Percentiles rank a stretch among this genome's conserved stretches.
These are phyloP conservation scores for Podospora tetraspora DNA, from an alignment of 495 filamentous ascomycete species.

Conservation along the genomic window DNA sequence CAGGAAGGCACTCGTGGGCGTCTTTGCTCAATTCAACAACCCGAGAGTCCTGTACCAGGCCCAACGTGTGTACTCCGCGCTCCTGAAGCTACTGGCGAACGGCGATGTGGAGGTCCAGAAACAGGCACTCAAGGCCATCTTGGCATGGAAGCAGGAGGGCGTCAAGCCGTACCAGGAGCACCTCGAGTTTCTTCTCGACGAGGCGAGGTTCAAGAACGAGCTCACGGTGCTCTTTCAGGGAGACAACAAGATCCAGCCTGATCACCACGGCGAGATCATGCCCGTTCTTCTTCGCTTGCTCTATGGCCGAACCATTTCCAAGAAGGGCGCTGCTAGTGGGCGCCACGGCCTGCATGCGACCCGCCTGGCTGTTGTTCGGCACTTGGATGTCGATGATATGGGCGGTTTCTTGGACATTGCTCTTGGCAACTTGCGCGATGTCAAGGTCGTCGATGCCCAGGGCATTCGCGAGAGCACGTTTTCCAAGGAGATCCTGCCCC, in stretches of 20 bases:
- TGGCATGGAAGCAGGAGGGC: constrained; percentile 77
- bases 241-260: constrained; percentile 65
- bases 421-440: constrained; percentile 59
- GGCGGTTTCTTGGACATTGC: constrained; percentile 76
- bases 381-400: constrained; percentile 56
- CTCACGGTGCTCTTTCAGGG: constrained; percentile 81
- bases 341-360: constrained; percentile 58
- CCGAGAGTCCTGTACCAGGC: constrained; percentile 76
- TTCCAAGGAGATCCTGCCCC: constrained; percentile 48
- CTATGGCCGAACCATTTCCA: constrained; percentile 82
- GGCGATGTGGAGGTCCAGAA: constrained; percentile 89
- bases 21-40: constrained; percentile 84
- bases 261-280: constrained; percentile 66
- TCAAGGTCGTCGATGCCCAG: constrained; percentile 51
- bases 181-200: constrained; percentile 82
- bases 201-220: constrained; percentile 86
- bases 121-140: constrained; percentile 72
- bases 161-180: constrained; percentile 80
- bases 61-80: constrained; percentile 64
- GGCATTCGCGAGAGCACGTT: constrained; percentile 46
- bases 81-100: constrained; percentile 70
- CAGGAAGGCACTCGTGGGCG: constrained; percentile 68
- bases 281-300: constrained; percentile 82
- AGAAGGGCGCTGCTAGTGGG: constrained; percentile 62
- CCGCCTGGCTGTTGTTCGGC: constrained; percentile 51